Base-by-base conservation (phyloP, 2,329 filamentous ascomycete genomes). In the Fusarium sp. region DNA sequence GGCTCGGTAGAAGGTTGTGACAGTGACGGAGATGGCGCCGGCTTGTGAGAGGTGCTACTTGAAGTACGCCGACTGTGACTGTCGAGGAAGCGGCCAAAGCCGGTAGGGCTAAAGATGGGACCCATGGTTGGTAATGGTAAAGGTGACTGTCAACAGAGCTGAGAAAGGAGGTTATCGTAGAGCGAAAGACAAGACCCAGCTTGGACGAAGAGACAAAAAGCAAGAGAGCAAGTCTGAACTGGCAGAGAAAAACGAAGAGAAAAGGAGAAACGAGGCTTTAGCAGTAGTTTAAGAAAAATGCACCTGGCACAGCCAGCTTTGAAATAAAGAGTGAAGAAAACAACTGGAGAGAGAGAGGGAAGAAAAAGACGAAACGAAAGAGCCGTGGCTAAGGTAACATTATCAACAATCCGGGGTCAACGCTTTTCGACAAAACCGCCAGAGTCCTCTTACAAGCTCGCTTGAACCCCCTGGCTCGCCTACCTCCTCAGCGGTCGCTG, bases 51-150 rank as follows among this genome's bases (percentile, higher is more conserved):
- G 52, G 71, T 50, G 64, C 34, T 48, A 25, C 43, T 67, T 41
- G 50, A 67, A 62, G 62, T 64, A 27, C 63, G 64, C 37, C 66
- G 70, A 52, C 66, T 66, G 57, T 66, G 67, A 39, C 64, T 58
- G 39, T 78, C 72, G 60, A 71, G 67, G 67, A 75, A 69, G 64
- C 77, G 76, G 34, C 76, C 73, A 54, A 76, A 73, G 64, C 70
- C 68, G 39, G 67, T 64, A 39, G 76, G 74, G 60, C 74, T 79
- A 20, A 77, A 71, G 34, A 79, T 76, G 27, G 77, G 77, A 61
- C 50, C 77, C 77, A 79, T 79, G 59, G 23, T 43, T 68, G 43
- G 37, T 52, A 54, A 16, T 56, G 5, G 48, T 27, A 20, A 41
- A 69, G 52, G 62, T 61, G 43, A 57, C 64, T 52, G 52, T 54